Base-by-base conservation (phyloP, 2,329 filamentous ascomycete species). In the Decorospora gaudefroyi region DNA sequence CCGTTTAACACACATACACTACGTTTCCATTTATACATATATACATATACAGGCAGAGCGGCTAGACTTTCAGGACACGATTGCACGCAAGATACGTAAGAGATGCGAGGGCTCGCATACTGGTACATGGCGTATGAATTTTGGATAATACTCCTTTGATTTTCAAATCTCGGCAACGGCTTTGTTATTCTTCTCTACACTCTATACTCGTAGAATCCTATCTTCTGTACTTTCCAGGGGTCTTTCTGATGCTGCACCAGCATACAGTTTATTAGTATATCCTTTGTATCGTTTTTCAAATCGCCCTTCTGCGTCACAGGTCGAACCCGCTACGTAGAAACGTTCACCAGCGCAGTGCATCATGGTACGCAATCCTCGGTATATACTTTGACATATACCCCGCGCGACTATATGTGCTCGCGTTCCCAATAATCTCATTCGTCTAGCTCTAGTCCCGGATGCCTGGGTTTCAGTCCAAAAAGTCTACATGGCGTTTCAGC, bases 401-500 rank as follows among this genome's bases (percentile, higher is more conserved):
- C 6, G n/a, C 15, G 26, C 26, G 26, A n/a, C 6, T n/a, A 28
- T 28, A 13, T 13, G 26, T 13, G n/a, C n/a, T 13, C 23, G 31
- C 15, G 18, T 21, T 17, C 13, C 17, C 18, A 15, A 25, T 10
- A 23, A 12, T 16, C 26, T 35, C 19, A 11, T 35, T 35, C 10
- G 32, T 15, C 13, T 23, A 19, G 13, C 13, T 13, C 13, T 16
- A 10, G 10, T 12, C 26, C 38, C 28, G 12, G 23, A 33, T 12
- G 12, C 17, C 12, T n/a, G 15, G 18, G 19, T 16, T 15, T 10
- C 8, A 23, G 5, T 6, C 16, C n/a, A 11, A 17, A 6, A 22
- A 19, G 38, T 18, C 32, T 30, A 32, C 15, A 18, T 17, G 15
- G 19, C 13, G 49, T 52, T 48, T 52, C 49, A 52, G 19, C 16